Conservation (phyloP, 352 stramenopile genomes). For the Globisporangium takayamanum region DNA sequence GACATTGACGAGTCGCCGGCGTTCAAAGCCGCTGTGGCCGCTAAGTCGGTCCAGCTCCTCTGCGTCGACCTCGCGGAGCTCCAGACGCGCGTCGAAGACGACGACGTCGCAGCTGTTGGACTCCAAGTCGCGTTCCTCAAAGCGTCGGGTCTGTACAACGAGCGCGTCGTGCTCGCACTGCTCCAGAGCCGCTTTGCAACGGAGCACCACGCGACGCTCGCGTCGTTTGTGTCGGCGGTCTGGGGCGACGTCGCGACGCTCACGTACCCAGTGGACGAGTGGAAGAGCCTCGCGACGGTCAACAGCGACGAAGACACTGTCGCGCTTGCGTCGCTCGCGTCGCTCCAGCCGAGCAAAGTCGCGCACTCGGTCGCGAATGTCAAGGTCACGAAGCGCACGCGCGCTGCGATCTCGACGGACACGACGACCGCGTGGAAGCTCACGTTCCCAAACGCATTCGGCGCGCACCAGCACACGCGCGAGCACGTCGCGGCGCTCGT, state of each 20-base stretch:
- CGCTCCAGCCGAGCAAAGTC: conserved; percentile 51
- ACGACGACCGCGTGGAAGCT: conserved; percentile 64
- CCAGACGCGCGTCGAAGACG: conserved; percentile 43
- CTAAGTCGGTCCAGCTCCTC: conserved; percentile 38
- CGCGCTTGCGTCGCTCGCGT: conserved; percentile 21
- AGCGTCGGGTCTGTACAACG: conserved; percentile 44
- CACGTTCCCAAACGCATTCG: conserved; percentile 56
- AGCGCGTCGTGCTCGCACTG: conserved; percentile 51
- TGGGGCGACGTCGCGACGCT: conserved; percentile 53
- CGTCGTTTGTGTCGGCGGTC: conserved; percentile 48
- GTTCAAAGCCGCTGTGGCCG: conserved; percentile 56
- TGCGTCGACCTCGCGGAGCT: conserved; percentile 50
- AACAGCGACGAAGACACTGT: conserved; percentile 3
- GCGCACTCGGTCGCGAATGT: conserved; percentile 26
- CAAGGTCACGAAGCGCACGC: conserved; percentile 33
- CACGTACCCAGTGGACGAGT: conserved; percentile 40
- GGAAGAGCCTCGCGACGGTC: conserved; percentile 23
- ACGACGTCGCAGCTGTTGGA: conserved; percentile 38
- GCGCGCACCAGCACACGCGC: conserved; percentile 40
- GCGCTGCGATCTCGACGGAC: conserved; percentile 31
- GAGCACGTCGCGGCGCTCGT: conserved; percentile 71
- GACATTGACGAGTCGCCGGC: conserved; percentile 41
- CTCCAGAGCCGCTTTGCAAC: conserved; percentile 32
- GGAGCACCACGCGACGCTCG: conserved; percentile 38
- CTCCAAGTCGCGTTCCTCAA: conserved; percentile 61